Evolutionary conservation across 148 eudicot genomes (phyloP), one percentile per base, ranked within the genome.

Genomic region (Amaranthus hypochondriacus): DNA sequence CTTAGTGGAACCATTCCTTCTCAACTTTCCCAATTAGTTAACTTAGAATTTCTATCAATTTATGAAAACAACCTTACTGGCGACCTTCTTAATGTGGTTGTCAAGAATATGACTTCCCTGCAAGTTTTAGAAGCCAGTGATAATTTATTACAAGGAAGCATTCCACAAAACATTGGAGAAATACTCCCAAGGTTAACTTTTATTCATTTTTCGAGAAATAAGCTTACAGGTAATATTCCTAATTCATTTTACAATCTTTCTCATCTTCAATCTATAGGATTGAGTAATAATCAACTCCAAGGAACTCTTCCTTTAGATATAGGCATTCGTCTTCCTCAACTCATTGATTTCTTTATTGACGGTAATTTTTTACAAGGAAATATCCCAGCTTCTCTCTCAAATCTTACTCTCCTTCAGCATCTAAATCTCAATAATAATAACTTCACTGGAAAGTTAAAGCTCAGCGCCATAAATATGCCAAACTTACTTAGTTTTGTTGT

Each of bases 291-390:
- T 46, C 60, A 55, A 4, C 57, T 74, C 50, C n/a, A 56, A 8
- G 77, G 77, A 9, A 54, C 54, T 43, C 63, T 74, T n/a, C 77
- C 77, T 2, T 52, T n/a, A 7, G 42, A 66, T 52, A 46, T 74
- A 4, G 71, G 77, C 15, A 11, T 48, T 7, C 4, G 7, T 66
- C 49, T 74, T 7, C 62, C 49, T 3, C 46, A 66, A 11, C 63
- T 74, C 6, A 43, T 5, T 3, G 3, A 0, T 0, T 54, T 62
- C 4, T 13, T 43, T 2, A 4, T 74, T 12, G 21, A 12, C 39
- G 2, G 15, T 4, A 74, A 74, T 63, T 7, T n/a, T 5, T 21
- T 75, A 3, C 9, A 5, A 8, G 70, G 70, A 14, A 15, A 15
- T 9, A 46, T 67, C 49, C 70, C 70, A 0, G 5, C 7, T 10